Conservation (phyloP, 139 green algal species). For the Auxenochlorella protothecoides region DNA sequence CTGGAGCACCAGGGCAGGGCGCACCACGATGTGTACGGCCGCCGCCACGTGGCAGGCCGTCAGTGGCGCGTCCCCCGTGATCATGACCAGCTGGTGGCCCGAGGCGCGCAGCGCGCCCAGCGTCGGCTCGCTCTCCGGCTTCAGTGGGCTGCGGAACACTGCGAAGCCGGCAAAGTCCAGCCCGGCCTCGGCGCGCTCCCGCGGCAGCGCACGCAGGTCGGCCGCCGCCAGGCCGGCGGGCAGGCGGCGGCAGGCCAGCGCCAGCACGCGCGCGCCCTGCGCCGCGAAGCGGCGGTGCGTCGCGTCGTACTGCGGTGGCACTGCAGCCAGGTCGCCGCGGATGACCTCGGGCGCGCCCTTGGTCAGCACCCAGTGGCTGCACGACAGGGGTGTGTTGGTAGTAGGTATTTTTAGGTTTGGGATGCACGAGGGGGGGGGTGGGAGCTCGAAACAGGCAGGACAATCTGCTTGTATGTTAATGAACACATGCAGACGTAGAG, state of each 20-base stretch:
- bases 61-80: constrained; percentile 82
- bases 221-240: constrained; percentile 19
- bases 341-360: constrained; percentile 88
- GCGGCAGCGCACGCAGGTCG: constrained; percentile 38
- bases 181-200: constrained; percentile 47
- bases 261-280: constrained; percentile 83
- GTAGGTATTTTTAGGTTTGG: not conserved
- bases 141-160: constrained; percentile 79
- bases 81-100: constrained; percentile 88
- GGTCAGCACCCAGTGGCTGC: constrained; percentile 38
- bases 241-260: constrained; percentile 68
- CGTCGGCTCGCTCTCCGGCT: constrained; percentile 69
- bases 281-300: constrained; percentile 69
- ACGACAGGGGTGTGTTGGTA: not conserved
- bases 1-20: constrained; percentile 61
- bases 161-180: constrained; percentile 75
- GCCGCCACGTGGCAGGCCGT: constrained; percentile 75
- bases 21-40: constrained; percentile 81
- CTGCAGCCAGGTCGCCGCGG: constrained; percentile 31
- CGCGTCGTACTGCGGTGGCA: constrained; percentile 63
- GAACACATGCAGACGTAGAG: no score
- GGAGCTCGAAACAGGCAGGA: no score
- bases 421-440: no score
- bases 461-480: no score
- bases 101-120: constrained; percentile 53